Conservation (phyloP, 257 asterid genomes). For the Linaria vulgaris region DNA sequence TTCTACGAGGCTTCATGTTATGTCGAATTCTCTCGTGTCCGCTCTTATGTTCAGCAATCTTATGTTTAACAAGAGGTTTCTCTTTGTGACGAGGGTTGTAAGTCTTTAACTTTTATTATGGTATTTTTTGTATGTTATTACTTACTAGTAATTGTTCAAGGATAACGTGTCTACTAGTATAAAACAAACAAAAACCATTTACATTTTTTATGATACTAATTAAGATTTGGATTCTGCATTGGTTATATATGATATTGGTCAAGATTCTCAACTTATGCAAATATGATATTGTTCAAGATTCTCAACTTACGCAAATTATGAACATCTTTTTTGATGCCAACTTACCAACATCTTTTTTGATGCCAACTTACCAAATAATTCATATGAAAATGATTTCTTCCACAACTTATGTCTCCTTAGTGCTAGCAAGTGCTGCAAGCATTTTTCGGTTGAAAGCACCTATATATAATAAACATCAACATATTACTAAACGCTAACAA, state of each 20-base stretch:
- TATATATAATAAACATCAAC: no score
- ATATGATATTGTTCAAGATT: conserved; percentile 23
- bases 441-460: background rate
- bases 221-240: conserved; percentile 35
- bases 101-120: no score
- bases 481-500: conserved; percentile 17
- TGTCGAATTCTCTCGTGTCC: no score
- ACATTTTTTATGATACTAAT: background rate
- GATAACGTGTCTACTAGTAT: background rate
- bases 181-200: no score
- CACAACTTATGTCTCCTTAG: conserved; percentile 28
- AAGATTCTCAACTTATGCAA: conserved; percentile 39
- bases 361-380: conserved; percentile 31
- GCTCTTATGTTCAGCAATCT: no score
- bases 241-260: conserved; percentile 29
- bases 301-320: no score
- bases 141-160: background rate
- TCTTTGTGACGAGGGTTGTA: no score
- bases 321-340: no score
- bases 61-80: no score
- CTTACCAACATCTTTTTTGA: no score
- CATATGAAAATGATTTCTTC: conserved; percentile 26
- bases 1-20: no score
- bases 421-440: conserved; percentile 23
- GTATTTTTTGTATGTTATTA: no score